Base-by-base conservation (phyloP, 768 basidiomycete species). In the Collybiopsis luxurians region DNA sequence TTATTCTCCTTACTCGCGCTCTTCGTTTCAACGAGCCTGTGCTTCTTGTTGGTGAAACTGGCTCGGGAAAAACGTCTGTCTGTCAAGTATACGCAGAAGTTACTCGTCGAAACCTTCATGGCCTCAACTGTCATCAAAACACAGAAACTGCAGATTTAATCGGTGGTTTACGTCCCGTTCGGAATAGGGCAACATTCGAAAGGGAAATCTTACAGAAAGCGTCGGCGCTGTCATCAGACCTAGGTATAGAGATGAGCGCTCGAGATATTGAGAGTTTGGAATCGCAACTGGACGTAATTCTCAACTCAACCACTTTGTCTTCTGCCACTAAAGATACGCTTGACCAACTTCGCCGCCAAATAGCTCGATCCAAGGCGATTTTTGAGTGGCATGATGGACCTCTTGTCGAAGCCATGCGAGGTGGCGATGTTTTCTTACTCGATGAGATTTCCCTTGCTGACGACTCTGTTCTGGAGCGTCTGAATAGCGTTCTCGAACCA, bases 311-410 rank as follows among this genome's bases (percentile, higher is more conserved):
- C 51, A 40, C 46, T 31, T 50, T 83, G 4, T 68, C 75, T 28
- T 39, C 66, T 1, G 64, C 71, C 4, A 54, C 68, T 28, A 69
- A 63, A 21, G 46, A 61, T 3, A 68, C 69, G 24, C 61, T 89
- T 9, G 68, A 71, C 40, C 72, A 73, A 3, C 68, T 81, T 11
- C 80, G 76, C 30, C 71, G 67, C 12, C 76, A 75, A 21, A 65
- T 89, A 2, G 67, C 76, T 49, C 75, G 75, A 26, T 73, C 86
- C 0, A 79, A 82, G n/a, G 84, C 90, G 0, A 84, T 98, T 40
- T 98, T 99, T 66, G 91, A 97, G 67, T 99, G 97, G 97, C 84
- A 90, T 59, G 93, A 98, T 64, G 97, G 97, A 2, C 95, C 97
- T n/a, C 81, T 99, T 30, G 83, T 99, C 5, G 82, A 91, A 61